A percentile compares a stretch with the other conserved stretches of the same genome.
These are phyloP conservation scores for Ambrosia trifida DNA, from an alignment of 129 eudicot genomes.

Conservation along the genomic window DNA sequence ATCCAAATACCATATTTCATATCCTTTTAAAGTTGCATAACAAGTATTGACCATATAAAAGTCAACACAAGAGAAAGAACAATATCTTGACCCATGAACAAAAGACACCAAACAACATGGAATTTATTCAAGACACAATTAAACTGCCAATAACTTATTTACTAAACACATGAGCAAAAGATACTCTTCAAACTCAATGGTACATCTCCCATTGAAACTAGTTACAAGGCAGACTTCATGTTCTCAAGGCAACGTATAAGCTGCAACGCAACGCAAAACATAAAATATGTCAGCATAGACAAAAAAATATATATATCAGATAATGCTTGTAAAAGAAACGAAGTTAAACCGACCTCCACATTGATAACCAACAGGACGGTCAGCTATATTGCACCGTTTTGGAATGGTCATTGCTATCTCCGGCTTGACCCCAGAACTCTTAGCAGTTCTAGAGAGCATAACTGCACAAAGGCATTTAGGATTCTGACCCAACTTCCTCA, in stretches of 20 bases:
- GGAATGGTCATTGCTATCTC: slow-evolving; percentile 75
- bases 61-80: slow-evolving; percentile 25
- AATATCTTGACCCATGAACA: slow-evolving; percentile 19
- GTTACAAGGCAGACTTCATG: neutral
- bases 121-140: slow-evolving; percentile 28
- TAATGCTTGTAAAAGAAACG: neutral
- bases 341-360: slow-evolving; percentile 64
- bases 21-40: slow-evolving; percentile 22
- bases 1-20: slow-evolving; percentile 20
- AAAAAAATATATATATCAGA: neutral
- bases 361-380: slow-evolving; percentile 87
- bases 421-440: slow-evolving; percentile 65
- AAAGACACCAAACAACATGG: slow-evolving; percentile 26
- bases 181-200: slow-evolving; percentile 33
- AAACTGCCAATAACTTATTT: slow-evolving; percentile 34
- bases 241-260: slow-evolving; percentile 80
- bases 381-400: slow-evolving; percentile 80
- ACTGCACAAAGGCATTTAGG: slow-evolving; percentile 91
- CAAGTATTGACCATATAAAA: slow-evolving; percentile 19
- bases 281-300: neutral
- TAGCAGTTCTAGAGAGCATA: slow-evolving; percentile 78
- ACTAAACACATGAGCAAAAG: slow-evolving; percentile 32
- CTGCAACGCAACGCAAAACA: slow-evolving; percentile 48
- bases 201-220: slow-evolving; percentile 24
- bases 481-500: slow-evolving; percentile 66